These are phyloP conservation scores for Talaromyces amestolkiae DNA, from an alignment of 2,329 filamentous ascomycete species.

Conservation along the genomic window DNA sequence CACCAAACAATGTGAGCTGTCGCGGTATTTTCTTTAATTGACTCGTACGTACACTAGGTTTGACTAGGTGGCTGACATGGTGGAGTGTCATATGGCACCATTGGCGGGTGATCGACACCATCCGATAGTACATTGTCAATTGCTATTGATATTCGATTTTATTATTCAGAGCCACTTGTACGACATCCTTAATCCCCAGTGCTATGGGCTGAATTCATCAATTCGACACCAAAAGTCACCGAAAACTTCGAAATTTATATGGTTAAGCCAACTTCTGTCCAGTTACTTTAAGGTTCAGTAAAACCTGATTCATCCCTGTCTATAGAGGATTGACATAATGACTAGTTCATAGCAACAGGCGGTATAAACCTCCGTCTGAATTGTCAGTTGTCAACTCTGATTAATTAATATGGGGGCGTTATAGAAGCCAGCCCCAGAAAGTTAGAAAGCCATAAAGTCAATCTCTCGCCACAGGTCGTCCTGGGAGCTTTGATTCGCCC, in stretches of 20 bases:
- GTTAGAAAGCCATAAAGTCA: background rate
- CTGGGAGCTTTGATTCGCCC: background rate
- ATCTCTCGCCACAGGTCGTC: background rate
- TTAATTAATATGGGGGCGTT: conserved; percentile 3
- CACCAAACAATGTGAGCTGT: background rate
- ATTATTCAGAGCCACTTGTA: background rate
- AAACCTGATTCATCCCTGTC: conserved; percentile 6
- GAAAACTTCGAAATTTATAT: too few relatives aligned
- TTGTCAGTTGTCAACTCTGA: conserved; percentile 1
- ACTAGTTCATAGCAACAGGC: background rate
- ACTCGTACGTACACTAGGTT: background rate
- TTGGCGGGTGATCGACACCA: conserved; percentile 13
- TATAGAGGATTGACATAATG: background rate
- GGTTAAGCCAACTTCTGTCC: background rate
- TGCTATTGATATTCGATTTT: background rate
- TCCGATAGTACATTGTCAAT: background rate
- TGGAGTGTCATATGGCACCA: background rate
- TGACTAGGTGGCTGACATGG: background rate
- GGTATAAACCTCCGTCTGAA: background rate
- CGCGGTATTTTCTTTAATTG: background rate
- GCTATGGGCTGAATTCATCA: background rate
- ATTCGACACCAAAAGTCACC: background rate
- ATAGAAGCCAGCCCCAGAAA: background rate
- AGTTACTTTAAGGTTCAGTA: background rate
- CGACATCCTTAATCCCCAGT: background rate